Conservation (phyloP, 805 yeast species). For the Teunomyces funiuensis region DNA sequence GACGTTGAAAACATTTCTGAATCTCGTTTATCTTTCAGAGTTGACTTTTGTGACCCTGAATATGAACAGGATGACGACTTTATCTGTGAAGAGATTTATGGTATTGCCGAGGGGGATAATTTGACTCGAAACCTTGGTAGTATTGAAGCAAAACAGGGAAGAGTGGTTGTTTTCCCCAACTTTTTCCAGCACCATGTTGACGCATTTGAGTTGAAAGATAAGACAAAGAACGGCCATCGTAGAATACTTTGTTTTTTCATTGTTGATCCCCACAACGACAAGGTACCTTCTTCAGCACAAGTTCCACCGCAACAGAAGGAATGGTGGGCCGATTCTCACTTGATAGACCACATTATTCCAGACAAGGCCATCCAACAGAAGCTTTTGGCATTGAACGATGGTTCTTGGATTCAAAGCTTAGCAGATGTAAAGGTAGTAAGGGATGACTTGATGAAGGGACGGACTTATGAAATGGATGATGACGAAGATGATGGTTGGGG, state of each 20-base stretch:
- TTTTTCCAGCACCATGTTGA: slow-evolving; percentile 39
- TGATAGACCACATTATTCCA: slow-evolving; percentile 5
- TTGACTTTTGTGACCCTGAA: slow-evolving; percentile 26
- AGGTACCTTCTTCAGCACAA: slow-evolving; percentile 25
- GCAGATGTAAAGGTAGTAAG: slow-evolving; percentile 27
- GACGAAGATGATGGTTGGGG: slow-evolving; percentile 11
- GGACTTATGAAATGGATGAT: slow-evolving; percentile 16
- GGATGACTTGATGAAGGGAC: slow-evolving; percentile 31
- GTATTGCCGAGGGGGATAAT: slow-evolving; percentile 26
- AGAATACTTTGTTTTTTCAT: slow-evolving; percentile 41
- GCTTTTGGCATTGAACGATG: slow-evolving; percentile 5
- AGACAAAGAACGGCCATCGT: slow-evolving; percentile 34
- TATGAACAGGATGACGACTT: slow-evolving; percentile 35
- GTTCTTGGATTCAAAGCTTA: slow-evolving; percentile 18
- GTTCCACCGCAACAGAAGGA: slow-evolving; percentile 40
- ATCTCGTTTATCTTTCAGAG: slow-evolving; percentile 31
- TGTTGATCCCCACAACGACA: slow-evolving; percentile 33
- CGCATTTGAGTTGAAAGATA: slow-evolving; percentile 35
- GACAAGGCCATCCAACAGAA: slow-evolving; percentile 5
- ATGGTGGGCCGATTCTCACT: slow-evolving; percentile 26
- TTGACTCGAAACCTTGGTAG: slow-evolving; percentile 24
- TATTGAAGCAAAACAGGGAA: slow-evolving; percentile 23
- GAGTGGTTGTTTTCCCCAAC: slow-evolving; percentile 40
- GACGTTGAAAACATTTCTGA: slow-evolving; percentile 38
- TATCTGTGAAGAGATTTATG: slow-evolving; percentile 25